phyloP scores from a whole-genome alignment of 805 yeast species.

The Candida arabinofermentans region DNA sequence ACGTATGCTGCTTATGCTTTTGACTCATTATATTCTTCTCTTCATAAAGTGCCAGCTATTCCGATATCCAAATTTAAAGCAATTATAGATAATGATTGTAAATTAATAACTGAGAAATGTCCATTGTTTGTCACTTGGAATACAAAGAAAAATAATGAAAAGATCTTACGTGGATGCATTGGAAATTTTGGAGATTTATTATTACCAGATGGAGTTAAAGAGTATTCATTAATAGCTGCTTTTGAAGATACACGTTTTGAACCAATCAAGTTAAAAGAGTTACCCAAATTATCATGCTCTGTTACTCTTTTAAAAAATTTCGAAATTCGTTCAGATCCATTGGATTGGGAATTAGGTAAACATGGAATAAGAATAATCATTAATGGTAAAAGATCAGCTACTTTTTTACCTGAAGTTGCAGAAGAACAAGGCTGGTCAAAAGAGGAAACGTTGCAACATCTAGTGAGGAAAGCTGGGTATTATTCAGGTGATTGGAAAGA shows the following conservation, averaged over 20 bases:
- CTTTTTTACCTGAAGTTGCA: conserved; percentile 90
- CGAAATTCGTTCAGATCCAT: conserved; percentile 44
- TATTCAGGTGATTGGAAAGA: conserved; percentile 23
- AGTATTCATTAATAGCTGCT: conserved; percentile 67
- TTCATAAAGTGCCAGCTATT: conserved; percentile 16
- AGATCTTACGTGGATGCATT: conserved; percentile 79
- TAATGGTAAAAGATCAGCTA: conserved; percentile 50
- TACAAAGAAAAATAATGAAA: conserved; percentile 25
- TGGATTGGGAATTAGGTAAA: conserved; percentile 76
- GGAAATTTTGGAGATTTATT: conserved; percentile 72
- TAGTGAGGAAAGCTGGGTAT: conserved; percentile 71
- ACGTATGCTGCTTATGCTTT: conserved; percentile 39
- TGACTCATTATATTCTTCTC: conserved; percentile 32
- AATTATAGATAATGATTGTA: conserved; percentile 7
- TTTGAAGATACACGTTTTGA: conserved; percentile 73
- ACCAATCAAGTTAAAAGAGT: conserved; percentile 56
- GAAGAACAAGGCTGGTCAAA: conserved; percentile 81
- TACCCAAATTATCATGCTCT: conserved; percentile 47
- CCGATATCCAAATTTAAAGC: conserved; percentile 10
- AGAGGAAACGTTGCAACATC: conserved; percentile 61
- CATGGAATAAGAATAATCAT: conserved; percentile 76
- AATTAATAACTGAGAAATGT: conserved; percentile 21
- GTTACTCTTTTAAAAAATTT: conserved; percentile 66
- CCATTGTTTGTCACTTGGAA: conserved; percentile 93
- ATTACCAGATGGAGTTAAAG: conserved; percentile 53